Evolutionary conservation across 108 stramenopile species (phyloP).

Genomic region (Cyclotella cryptica): DNA sequence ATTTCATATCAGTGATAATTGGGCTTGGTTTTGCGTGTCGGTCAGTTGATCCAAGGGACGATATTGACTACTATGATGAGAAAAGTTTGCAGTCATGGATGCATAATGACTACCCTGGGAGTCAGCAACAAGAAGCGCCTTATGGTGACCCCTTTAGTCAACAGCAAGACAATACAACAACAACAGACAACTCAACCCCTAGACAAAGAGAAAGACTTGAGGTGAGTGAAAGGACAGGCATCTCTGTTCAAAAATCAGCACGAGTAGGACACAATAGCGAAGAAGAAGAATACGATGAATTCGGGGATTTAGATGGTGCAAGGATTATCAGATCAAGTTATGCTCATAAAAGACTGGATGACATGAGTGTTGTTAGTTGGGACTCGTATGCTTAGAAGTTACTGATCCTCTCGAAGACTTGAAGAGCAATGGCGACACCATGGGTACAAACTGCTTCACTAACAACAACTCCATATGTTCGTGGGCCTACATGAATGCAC

Average conservation of each 20-base stretch:
- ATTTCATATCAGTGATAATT: background rate
- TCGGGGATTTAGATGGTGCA: background rate
- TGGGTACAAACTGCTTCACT: background rate
- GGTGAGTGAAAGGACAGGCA: background rate
- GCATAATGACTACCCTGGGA: background rate
- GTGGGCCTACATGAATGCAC: no score
- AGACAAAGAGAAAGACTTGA: background rate
- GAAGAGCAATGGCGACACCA: background rate
- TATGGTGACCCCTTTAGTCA: background rate
- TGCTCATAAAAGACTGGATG: background rate
- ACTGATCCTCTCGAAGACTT: background rate
- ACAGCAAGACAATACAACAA: background rate
- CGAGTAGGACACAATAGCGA: background rate
- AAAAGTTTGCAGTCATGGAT: constrained; percentile 13
- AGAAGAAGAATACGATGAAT: background rate
- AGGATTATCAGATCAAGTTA: background rate
- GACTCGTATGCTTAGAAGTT: background rate
- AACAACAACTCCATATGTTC: background rate
- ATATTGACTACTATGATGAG: constrained; percentile 18
- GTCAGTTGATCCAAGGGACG: background rate
- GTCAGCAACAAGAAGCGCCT: background rate
- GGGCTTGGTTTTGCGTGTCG: background rate
- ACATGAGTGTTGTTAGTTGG: constrained; percentile 10
- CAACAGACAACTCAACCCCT: background rate
- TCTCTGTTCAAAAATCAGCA: background rate